These are phyloP conservation scores for Penicillium corylophilum DNA, from an alignment of 2,329 filamentous ascomycete species.

Conservation along the genomic window DNA sequence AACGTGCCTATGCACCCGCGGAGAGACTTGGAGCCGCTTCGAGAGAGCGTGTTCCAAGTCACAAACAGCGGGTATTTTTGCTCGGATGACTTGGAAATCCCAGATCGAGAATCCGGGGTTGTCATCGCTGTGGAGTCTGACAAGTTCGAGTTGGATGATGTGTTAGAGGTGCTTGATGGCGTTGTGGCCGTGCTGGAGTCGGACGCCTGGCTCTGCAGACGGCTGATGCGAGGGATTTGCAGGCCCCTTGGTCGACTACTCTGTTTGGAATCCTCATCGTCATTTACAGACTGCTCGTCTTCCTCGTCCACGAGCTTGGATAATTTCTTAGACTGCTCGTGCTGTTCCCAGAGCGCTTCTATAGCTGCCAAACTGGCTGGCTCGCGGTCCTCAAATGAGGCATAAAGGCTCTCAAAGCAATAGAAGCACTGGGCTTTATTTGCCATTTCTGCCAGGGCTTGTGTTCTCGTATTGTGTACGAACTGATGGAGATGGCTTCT, in stretches of 20 bases:
- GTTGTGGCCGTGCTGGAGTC: slow-evolving; percentile 41
- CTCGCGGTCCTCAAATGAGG: slow-evolving; percentile 69
- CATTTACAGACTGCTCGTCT: slow-evolving; percentile 29
- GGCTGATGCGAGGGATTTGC: slow-evolving; percentile 34
- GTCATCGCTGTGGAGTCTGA: slow-evolving; percentile 44
- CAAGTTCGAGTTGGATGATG: slow-evolving; percentile 47
- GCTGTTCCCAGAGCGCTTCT: slow-evolving; percentile 65
- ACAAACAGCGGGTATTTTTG: slow-evolving; percentile 77
- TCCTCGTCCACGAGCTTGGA: slow-evolving; percentile 33
- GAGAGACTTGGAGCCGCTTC: slow-evolving; percentile 63
- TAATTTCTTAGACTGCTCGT: slow-evolving; percentile 45
- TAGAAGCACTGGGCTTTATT: slow-evolving; percentile 81
- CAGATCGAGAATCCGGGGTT: slow-evolving; percentile 46
- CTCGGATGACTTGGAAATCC: slow-evolving; percentile 33
- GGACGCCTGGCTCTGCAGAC: slow-evolving; percentile 37
- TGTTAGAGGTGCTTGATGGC: slow-evolving; percentile 48
- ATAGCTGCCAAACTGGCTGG: slow-evolving; percentile 67
- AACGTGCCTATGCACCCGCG: slow-evolving; percentile 98
- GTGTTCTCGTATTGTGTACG: not conserved
- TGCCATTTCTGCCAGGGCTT: slow-evolving; percentile 63
- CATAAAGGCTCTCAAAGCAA: slow-evolving; percentile 84
- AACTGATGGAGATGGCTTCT: not conserved
- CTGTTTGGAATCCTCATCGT: slow-evolving; percentile 28
- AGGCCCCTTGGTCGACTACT: slow-evolving; percentile 22
- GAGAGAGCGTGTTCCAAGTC: slow-evolving; percentile 80